Evolutionary conservation across 495 filamentous ascomycete genomes (phyloP).

Genomic region (Penicillium riverlandense): DNA sequence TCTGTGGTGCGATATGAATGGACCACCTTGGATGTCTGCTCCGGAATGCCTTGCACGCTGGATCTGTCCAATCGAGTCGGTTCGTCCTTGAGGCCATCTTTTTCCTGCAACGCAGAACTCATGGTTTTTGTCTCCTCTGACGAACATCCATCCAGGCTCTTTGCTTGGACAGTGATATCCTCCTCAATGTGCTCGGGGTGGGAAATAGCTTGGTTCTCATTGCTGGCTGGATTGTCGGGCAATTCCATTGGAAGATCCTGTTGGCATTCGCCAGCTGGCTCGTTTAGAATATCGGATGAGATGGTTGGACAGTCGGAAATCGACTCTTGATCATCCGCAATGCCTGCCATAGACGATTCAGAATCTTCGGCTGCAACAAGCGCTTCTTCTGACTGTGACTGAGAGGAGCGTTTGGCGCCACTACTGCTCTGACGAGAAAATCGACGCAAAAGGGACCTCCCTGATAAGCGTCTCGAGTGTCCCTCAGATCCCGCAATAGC

Average conservation of each 20-base stretch:
- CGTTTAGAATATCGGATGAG: slow-evolving; percentile 1
- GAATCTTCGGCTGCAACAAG: slow-evolving; percentile 16
- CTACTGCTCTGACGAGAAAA: slow-evolving; percentile 11
- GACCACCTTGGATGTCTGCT: slow-evolving; percentile 57
- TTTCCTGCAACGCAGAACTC: slow-evolving; percentile 3
- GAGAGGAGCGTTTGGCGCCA: slow-evolving; percentile 1
- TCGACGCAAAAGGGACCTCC: slow-evolving; percentile 11
- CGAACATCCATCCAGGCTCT: no score
- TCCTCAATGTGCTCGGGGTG: no score
- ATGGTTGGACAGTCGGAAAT: slow-evolving; percentile 15
- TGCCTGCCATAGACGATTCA: slow-evolving; percentile 17
- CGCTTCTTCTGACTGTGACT: slow-evolving; percentile 21
- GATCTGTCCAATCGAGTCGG: slow-evolving; percentile 14
- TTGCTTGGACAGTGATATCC: no score
- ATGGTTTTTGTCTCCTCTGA: not conserved
- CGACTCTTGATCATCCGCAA: slow-evolving; percentile 18
- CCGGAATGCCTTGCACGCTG: slow-evolving; percentile 31
- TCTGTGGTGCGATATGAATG: slow-evolving; percentile 87
- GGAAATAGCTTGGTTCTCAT: no score
- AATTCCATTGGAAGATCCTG: no score
- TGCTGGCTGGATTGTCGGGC: no score
- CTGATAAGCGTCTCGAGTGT: slow-evolving; percentile 24
- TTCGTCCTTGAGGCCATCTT: not conserved
- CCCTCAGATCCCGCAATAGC: slow-evolving; percentile 30
- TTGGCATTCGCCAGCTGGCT: no score